Evolutionary conservation across 2,329 filamentous ascomycete genomes (phyloP).

Genomic region (Trichoderma arundinaceum): DNA sequence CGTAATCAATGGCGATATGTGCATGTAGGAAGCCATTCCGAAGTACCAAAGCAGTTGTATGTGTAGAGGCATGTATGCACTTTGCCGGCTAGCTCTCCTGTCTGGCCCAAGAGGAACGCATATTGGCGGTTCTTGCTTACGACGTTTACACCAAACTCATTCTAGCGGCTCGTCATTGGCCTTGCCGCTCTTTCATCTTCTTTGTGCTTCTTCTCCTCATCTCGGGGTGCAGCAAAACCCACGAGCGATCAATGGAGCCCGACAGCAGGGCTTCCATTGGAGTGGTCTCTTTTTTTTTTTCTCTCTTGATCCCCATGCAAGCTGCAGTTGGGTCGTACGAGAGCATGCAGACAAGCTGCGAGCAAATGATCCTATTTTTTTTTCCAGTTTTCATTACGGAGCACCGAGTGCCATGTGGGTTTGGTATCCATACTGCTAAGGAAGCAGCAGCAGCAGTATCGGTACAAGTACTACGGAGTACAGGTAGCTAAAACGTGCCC

Average conservation of each 20-base stretch:
- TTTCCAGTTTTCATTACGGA: not conserved
- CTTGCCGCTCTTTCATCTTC: not conserved
- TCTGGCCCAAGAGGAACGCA: too few species aligned
- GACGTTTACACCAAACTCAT: not conserved
- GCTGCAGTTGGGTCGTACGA: conserved; percentile 18
- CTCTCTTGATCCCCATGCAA: conserved; percentile 1
- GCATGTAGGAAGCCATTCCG: too few species aligned
- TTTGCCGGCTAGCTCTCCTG: not conserved
- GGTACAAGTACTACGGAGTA: not conserved
- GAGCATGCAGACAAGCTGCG: not conserved
- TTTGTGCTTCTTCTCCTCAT: not conserved
- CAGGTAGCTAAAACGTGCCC: not conserved
- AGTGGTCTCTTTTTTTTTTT: not conserved
- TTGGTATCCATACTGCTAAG: not conserved
- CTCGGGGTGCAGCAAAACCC: conserved; percentile 4
- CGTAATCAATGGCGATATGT: too few species aligned
- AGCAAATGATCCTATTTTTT: not conserved
- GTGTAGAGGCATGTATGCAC: too few species aligned
- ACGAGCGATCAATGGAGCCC: too few species aligned
- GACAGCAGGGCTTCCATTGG: too few species aligned
- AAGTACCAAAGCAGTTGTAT: too few species aligned
- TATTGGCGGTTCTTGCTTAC: too few species aligned
- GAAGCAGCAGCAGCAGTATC: not conserved
- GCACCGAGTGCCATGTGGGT: too few species aligned
- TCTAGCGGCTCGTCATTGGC: not conserved